Conservation (phyloP, 805 yeast genomes). For the Komagataella phaffii region DNA sequence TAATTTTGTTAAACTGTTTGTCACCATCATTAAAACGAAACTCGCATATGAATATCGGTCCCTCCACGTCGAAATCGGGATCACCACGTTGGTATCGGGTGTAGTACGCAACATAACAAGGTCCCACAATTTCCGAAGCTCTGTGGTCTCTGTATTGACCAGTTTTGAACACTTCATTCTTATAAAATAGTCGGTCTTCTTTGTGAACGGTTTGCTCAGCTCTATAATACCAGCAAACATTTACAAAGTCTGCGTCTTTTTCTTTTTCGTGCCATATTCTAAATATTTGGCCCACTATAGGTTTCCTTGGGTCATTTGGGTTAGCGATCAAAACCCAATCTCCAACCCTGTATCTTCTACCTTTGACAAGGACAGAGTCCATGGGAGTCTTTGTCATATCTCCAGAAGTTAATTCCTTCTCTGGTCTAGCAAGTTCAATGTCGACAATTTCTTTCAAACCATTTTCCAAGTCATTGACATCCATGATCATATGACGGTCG, state of each 20-base stretch:
- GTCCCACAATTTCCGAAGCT: constrained; percentile 79
- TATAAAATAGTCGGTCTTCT: constrained; percentile 77
- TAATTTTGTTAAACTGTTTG: constrained; percentile 81
- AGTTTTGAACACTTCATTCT: constrained; percentile 90
- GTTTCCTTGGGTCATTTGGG: constrained; percentile 78
- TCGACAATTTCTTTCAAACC: constrained; percentile 44
- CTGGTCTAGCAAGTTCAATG: constrained; percentile 70
- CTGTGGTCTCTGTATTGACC: constrained; percentile 94
- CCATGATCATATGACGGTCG: constrained; percentile 43
- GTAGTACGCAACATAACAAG: constrained; percentile 89
- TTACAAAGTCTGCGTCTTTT: constrained; percentile 71
- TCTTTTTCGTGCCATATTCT: constrained; percentile 79
- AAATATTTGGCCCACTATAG: constrained; percentile 89
- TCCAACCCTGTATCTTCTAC: constrained; percentile 70
- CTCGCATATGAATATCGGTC: constrained; percentile 88
- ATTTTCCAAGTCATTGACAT: constrained; percentile 49
- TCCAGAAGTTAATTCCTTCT: constrained; percentile 48
- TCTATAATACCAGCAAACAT: constrained; percentile 95
- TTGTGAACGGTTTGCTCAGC: constrained; percentile 97
- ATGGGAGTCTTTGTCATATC: constrained; percentile 56
- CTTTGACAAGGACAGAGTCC: constrained; percentile 60
- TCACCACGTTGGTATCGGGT: constrained; percentile 93
- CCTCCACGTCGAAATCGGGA: constrained; percentile 67
- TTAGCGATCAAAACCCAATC: constrained; percentile 89
- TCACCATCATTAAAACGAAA: constrained; percentile 86